Conservation (phyloP, 495 filamentous ascomycete genomes). For the Hypomontagnella submonticulosa region DNA sequence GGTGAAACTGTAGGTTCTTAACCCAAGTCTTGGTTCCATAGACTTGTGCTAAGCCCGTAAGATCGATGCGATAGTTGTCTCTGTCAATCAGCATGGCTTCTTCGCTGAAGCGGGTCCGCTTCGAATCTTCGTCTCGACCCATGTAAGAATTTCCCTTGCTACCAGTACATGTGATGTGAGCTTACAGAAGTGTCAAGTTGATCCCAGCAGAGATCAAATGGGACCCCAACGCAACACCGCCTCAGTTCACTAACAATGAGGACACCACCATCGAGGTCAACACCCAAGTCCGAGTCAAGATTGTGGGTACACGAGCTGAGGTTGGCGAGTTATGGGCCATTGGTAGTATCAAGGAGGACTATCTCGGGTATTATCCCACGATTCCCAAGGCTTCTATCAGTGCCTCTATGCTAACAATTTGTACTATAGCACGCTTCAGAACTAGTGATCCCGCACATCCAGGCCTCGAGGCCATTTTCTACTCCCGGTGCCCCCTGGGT, state of each 20-base stretch:
- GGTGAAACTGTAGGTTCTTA: conserved; percentile 83
- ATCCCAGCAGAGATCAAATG: conserved; percentile 93
- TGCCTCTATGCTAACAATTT: conserved; percentile 9
- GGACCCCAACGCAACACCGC: conserved; percentile 88
- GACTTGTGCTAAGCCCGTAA: conserved; percentile 52
- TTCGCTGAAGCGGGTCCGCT: conserved; percentile 92
- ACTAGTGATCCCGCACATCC: not conserved
- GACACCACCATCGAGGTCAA: conserved; percentile 95
- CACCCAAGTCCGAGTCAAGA: conserved; percentile 90
- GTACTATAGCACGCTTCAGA: conserved; percentile 28
- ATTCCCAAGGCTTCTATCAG: not conserved
- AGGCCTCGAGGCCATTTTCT: not conserved
- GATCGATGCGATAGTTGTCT: conserved; percentile 91
- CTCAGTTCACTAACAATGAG: conserved; percentile 85
- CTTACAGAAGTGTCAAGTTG: conserved; percentile 66
- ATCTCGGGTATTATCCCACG: conserved; percentile 58
- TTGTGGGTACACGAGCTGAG: conserved; percentile 90
- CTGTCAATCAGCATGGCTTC: conserved; percentile 90
- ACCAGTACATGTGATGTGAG: conserved; percentile 2
- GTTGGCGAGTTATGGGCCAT: conserved; percentile 95
- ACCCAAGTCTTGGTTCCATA: conserved; percentile 6
- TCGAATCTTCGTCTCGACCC: conserved; percentile 85
- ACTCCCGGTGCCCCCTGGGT: conserved; percentile 1
- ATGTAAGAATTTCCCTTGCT: conserved; percentile 65
- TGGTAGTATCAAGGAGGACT: conserved; percentile 93